These are phyloP conservation scores for Escallonia herrerae DNA, from an alignment of 129 eudicot genomes.

Conservation along the genomic window DNA sequence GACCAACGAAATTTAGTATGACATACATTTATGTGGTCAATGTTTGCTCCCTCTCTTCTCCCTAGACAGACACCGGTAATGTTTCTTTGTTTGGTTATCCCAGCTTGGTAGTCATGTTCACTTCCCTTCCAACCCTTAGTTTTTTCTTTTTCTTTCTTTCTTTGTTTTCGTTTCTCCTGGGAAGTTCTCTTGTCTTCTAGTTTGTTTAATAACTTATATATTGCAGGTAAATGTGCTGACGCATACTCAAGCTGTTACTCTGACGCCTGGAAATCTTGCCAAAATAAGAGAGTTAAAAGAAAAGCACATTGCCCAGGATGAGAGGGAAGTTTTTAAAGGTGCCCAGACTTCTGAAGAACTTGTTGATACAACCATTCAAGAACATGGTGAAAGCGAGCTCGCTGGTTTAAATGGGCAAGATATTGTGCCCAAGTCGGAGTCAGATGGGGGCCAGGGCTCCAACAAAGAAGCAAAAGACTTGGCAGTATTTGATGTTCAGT, in stretches of 20 bases:
- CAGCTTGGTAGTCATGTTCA: neutral
- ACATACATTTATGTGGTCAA: too few species aligned
- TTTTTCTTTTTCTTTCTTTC: neutral
- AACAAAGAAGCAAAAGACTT: neutral
- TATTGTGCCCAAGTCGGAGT: neutral
- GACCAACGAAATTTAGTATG: too few species aligned
- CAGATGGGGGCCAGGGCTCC: neutral
- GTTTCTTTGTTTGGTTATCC: neutral
- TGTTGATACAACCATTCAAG: too few species aligned
- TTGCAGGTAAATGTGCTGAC: conserved; percentile 63
- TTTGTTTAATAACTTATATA: neutral
- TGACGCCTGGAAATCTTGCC: neutral
- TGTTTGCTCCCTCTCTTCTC: neutral
- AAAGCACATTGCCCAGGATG: conserved; percentile 40
- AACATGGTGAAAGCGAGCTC: neutral
- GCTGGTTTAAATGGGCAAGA: neutral
- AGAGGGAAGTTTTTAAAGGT: conserved; percentile 30
- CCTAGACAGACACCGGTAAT: neutral
- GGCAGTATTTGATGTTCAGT: neutral
- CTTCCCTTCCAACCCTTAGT: neutral
- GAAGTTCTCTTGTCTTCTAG: too few species aligned
- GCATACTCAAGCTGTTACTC: conserved; percentile 37
- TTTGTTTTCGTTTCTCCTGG: neutral
- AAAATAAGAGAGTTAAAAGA: conserved; percentile 22
- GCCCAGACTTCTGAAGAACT: neutral